Conservation (phyloP, 2,329 filamentous ascomycete genomes). For the Phialocephala subalpina region DNA sequence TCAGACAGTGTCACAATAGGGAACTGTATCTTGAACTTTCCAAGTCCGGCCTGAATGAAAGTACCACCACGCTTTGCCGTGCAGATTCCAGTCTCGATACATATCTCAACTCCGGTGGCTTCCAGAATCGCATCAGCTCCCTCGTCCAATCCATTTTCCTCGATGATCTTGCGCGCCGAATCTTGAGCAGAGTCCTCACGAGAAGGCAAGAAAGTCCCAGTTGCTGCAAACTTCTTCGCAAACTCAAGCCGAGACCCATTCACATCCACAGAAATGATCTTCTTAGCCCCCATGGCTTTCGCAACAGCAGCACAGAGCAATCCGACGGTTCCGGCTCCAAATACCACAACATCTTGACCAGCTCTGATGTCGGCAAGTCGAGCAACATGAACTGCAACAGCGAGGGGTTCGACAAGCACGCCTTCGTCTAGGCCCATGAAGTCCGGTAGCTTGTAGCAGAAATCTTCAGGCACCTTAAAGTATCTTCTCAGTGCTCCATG, state of each 20-base stretch:
- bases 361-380: slow-evolving; percentile 50
- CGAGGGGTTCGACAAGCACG: slow-evolving; percentile 60
- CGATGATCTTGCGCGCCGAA: slow-evolving; percentile 50
- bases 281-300: slow-evolving; percentile 53
- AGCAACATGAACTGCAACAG: slow-evolving; percentile 58
- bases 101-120: slow-evolving; percentile 54
- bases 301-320: slow-evolving; percentile 55
- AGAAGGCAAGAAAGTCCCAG: slow-evolving; percentile 11
- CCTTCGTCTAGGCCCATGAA: slow-evolving; percentile 58
- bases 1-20: slow-evolving; percentile 59
- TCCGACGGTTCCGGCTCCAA: slow-evolving; percentile 60
- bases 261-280: slow-evolving; percentile 57
- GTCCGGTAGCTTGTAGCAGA: slow-evolving; percentile 54
- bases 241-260: slow-evolving; percentile 51
- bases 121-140: slow-evolving; percentile 60
- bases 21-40: slow-evolving; percentile 50
- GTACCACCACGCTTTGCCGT: slow-evolving; percentile 54
- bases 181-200: slow-evolving; percentile 48
- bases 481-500: slow-evolving; percentile 59
- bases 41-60: slow-evolving; percentile 56
- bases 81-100: slow-evolving; percentile 57
- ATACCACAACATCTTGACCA: slow-evolving; percentile 53
- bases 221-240: slow-evolving; percentile 47
- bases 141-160: slow-evolving; percentile 49
- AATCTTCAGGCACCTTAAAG: slow-evolving; percentile 56